A percentile compares a stretch with the other conserved stretches of the same genome.
Evolutionary conservation across 1,139 yeast genomes (phyloP).

Genomic region (Candida mesenterica): DNA sequence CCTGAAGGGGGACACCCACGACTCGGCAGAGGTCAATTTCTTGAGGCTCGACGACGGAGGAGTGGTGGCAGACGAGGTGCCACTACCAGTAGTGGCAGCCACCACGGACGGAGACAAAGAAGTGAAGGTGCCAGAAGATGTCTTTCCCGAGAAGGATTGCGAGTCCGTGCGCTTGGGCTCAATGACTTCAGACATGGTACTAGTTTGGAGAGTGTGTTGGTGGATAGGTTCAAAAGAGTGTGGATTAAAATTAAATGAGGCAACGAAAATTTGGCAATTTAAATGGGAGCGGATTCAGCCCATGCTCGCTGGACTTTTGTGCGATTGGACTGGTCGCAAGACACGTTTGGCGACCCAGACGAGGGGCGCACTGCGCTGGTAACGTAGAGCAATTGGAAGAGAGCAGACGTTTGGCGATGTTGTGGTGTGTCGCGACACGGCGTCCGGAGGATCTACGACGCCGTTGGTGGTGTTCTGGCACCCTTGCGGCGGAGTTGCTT

Average conservation of each 20-base stretch:
- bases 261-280: no score
- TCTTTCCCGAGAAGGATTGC: conserved; percentile 10
- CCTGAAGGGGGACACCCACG: conserved; percentile 58
- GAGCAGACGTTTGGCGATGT: no score
- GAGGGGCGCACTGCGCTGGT: no score
- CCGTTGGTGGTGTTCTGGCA: no score
- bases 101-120: conserved; percentile 3
- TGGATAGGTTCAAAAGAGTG: neutral
- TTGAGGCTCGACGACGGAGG: conserved; percentile 25
- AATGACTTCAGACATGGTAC: conserved; percentile 23
- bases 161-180: conserved; percentile 15
- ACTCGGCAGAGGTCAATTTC: conserved; percentile 35
- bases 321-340: no score
- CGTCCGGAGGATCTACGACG: no score
- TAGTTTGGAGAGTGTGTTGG: neutral
- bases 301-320: no score
- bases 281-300: no score
- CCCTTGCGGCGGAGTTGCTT: no score
- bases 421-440: no score
- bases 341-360: no score
- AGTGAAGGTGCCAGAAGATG: conserved; percentile 7
- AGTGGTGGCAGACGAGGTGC: conserved; percentile 3
- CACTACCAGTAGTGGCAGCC: conserved; percentile 5
- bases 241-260: neutral
- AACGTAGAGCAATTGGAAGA: no score